These are phyloP conservation scores for Nitzschia sp. DNA, from an alignment of 108 stramenopile genomes.

Conservation along the genomic window DNA sequence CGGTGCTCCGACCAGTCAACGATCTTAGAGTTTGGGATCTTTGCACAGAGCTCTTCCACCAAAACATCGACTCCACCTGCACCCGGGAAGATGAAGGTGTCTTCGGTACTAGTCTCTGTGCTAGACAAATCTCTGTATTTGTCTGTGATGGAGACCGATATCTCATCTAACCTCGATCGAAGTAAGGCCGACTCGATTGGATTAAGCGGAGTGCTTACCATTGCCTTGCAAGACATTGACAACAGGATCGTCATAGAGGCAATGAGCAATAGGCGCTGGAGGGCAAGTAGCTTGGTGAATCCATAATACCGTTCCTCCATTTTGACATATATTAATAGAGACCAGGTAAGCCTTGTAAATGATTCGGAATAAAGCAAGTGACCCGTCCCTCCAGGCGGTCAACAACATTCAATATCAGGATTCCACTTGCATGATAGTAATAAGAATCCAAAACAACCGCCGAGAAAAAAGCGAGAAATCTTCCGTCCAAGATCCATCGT, in stretches of 20 bases:
- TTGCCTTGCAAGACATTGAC: not conserved
- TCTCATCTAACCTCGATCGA: constrained; percentile 14
- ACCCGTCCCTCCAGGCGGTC: too few relatives aligned
- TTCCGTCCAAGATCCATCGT: too few relatives aligned
- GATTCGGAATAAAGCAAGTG: too few relatives aligned
- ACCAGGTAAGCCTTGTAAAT: too few relatives aligned
- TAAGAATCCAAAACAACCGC: too few relatives aligned
- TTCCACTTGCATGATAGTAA: too few relatives aligned
- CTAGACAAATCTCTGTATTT: constrained; percentile 9
- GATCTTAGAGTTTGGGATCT: constrained; percentile 9
- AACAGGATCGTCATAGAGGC: not conserved
- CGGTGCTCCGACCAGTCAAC: constrained; percentile 33
- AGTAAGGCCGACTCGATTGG: constrained; percentile 25
- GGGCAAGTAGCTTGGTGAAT: too few relatives aligned
- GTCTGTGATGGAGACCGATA: constrained; percentile 1
- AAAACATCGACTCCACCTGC: constrained; percentile 43
- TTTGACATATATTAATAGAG: too few relatives aligned
- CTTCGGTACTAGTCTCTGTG: not conserved
- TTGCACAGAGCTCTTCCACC: constrained; percentile 20
- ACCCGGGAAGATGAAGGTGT: constrained; percentile 40
- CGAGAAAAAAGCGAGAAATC: too few relatives aligned
- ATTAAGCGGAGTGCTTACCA: not conserved
- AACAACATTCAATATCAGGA: too few relatives aligned
- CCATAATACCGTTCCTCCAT: too few relatives aligned
- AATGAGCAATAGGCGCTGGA: too few relatives aligned